Evolutionary conservation across 495 filamentous ascomycete species (phyloP), one percentile per base, ranked within the genome.

Genomic region (Penicillium alfredii): DNA sequence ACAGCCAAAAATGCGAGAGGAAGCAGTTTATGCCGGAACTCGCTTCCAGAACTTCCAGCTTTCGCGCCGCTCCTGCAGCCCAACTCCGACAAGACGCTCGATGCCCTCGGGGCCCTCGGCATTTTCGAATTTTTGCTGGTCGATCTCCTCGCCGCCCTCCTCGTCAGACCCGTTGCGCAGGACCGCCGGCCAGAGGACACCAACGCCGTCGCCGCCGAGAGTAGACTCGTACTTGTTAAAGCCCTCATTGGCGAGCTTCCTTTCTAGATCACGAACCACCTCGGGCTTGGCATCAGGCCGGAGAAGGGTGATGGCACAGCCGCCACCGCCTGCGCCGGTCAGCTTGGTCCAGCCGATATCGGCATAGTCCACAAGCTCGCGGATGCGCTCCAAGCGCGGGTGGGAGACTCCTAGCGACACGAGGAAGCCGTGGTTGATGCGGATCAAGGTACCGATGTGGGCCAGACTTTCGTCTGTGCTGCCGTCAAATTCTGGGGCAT

Each of bases 261-360:
- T 37, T 51, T 90, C 76, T 13, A 98, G 68, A 3, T 69, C 58
- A 14, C 69, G 53, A 30, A 86, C 45, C 37, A 63, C 74, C 29
- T 76, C 66, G 10, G 53, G 36, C 30, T 66, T 54, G 30, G 63
- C 61, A 24, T 74, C 69, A 0, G 88, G 86, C 39, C 80, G 84
- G 24, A 97, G 68, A 4, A 98, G 62, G 3, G 89, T 92, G 49
- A 98, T 96, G 1, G 88, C 88, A 58, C 92, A 95, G 1, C 92
- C 92, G 24, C 92, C 92, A 4, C 90, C 92, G 8, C 92, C 92
- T 4, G 89, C 92, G 38, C 92, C 92, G 1, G 92, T 98, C 30
- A 98, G 73, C 55, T 98, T 98, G 4, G 92, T 93, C 87, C 88
- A 96, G 20, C 92, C 92, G 36, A 94, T 82, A n/a, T 85, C 81